Base-by-base conservation (phyloP, 169 alveolate genomes). In the Plasmodium yoelii region DNA sequence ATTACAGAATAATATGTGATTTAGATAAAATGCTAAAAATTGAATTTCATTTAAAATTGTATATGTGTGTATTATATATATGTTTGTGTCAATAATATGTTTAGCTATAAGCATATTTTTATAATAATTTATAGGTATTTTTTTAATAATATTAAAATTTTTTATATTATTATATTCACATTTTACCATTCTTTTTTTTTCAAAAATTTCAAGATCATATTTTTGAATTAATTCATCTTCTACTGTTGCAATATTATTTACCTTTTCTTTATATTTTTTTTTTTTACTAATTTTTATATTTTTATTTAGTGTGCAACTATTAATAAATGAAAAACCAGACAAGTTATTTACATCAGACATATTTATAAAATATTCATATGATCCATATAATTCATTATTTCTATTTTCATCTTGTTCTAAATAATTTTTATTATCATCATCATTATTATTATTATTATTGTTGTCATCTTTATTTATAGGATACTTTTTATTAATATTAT, bases 31-130 rank as follows among this genome's bases (percentile, higher is more conserved):
- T 2, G 88, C 57, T 57, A 77, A 44, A 18, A 77, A 77, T 28
- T 77, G 69, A 42, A 65, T 63, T 28, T 24, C 42, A 34, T 69
- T 57, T 46, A 77, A 51, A 39, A 64, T 10, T 46, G 49, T 65
- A 64, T 77, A 77, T 26, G 88, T 57, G 57, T 77, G 77, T 46
- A 77, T 77, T 13, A 77, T 51, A 15, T 77, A 77, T 59, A 77
- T 49, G 24, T 77, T 77, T 1, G 88, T 77, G 34, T 77, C 88
- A n/a, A 77, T 64, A 55, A 15, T 64, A 68, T 77, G 88, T 64
- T 53, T 77, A 34, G 44, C 88, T 18, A 77, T 39, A 56, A 77
- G 53, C 47, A 13, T 77, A 34, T 77, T 77, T 28, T 47, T 77
- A 44, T 77, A 77, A 55, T 64, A 63, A 64, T 39, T 28, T 22